Evolutionary conservation across 2,329 filamentous ascomycete species (phyloP), one percentile per base, ranked within the genome.

Genomic region (Colletotrichum sp.): DNA sequence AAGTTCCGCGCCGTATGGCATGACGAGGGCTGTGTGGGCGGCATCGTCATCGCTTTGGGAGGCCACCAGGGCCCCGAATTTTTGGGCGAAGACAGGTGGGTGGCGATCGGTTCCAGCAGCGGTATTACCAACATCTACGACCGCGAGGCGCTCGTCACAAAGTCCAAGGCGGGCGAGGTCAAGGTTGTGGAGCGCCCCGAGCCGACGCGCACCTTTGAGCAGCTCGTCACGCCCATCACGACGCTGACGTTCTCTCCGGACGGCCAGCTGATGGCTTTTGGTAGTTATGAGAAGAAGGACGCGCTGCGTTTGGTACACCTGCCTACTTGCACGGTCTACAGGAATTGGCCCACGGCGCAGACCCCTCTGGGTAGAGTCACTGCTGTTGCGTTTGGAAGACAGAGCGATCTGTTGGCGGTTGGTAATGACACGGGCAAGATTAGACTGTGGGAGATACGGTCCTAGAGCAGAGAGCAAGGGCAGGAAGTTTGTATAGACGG

Each of bases 61-160:
- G 95, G 94, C 1, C 88, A 89, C 32, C 88, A 88, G 81, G 93
- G 93, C 0, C 90, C 93, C 10, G 82, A 83, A 6, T 85, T 86
- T 60, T 87, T 96, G 6, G 96, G 96, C 30, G 93, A 93, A 6
- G 95, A 98, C 85, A 90, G 95, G 74, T 99, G 96, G 96, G 92
- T 98, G 16, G 96, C 95, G 1, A 88, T 98, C 59, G 97, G 97
- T 13, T 96, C 94, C 75, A 94, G 92, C 78, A 96, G 92, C 77
- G 97, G 97, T 75, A 95, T 99, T 74, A 92, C 98, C 73, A 99
- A 99, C 84, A 90, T 99, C 77, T 99, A 99, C 87, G 95, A 99
- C 83, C 93, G 97, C 7, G 88, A 91, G 78, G 88, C 90, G 32
- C 93, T 95, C 86, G 86, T 91, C 63, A 70, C 64, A 49, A 68